Conservation (phyloP, 345 rosid species). For the Salix arbutifolia region DNA sequence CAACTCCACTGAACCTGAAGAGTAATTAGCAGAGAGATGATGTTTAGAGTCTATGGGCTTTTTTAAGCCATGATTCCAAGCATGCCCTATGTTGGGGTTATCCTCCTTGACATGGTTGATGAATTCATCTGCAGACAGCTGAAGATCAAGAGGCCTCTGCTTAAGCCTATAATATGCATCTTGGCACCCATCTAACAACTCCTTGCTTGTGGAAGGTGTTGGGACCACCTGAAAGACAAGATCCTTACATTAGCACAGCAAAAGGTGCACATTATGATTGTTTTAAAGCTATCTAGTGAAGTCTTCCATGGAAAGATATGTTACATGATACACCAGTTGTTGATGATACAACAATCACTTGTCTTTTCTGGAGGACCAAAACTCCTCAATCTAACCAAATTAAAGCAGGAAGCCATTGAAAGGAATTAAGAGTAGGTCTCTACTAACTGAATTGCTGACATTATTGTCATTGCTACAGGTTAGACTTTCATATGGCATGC, state of each 20-base stretch:
- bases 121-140: conserved; percentile 32
- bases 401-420: neutral
- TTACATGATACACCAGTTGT: neutral
- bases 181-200: conserved; percentile 11
- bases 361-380: neutral
- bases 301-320: conserved; percentile 3
- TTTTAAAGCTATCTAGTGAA: neutral
- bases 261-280: neutral
- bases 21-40: neutral
- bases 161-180: conserved; percentile 16
- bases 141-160: conserved; percentile 24
- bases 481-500: neutral
- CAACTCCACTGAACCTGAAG: conserved; percentile 27
- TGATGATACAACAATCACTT: neutral
- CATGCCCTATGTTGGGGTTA: conserved; percentile 15
- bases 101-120: conserved; percentile 14
- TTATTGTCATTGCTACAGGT: neutral
- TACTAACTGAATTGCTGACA: neutral
- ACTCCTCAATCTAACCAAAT: neutral
- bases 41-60: neutral
- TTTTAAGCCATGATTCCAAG: neutral
- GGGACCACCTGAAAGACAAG: conserved; percentile 29
- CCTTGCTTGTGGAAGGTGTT: neutral
- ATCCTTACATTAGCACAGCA: neutral
- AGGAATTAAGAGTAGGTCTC: neutral